Percentiles rank a stretch among this genome's conserved stretches.
Conservation (phyloP, 2,329 filamentous ascomycete genomes). For the Cladosporium sp. region DNA sequence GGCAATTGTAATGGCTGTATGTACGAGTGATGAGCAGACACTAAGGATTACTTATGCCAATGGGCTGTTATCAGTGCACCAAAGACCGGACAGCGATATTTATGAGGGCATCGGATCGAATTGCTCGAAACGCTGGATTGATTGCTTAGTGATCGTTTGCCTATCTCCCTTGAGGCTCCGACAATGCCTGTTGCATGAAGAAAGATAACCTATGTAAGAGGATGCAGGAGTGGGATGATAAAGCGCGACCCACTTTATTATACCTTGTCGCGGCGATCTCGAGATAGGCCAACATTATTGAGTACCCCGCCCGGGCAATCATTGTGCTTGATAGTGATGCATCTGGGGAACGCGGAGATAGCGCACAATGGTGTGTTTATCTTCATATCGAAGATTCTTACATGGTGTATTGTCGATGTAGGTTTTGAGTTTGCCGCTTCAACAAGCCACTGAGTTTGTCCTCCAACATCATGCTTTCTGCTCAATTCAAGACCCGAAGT, state of each 20-base stretch:
- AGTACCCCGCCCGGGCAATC: background rate
- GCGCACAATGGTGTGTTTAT: background rate
- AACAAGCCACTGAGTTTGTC: background rate
- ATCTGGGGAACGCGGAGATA: background rate
- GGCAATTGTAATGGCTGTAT: too few relatives aligned
- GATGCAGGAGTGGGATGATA: background rate
- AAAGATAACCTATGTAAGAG: background rate
- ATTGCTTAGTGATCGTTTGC: background rate
- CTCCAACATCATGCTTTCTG: background rate
- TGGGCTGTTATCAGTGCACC: background rate
- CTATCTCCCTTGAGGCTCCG: background rate
- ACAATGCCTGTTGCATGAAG: background rate
- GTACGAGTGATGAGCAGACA: background rate
- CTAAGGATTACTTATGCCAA: background rate
- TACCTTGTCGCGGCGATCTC: slow-evolving; percentile 5
- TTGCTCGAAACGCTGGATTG: background rate
- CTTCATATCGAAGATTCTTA: background rate
- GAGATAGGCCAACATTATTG: slow-evolving; percentile 11
- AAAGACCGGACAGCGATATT: background rate
- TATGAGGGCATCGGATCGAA: background rate
- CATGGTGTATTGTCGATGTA: background rate
- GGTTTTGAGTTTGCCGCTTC: background rate
- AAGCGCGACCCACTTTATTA: slow-evolving; percentile 13
- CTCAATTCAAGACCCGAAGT: background rate
- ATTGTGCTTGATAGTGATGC: background rate